Percentiles rank a stretch among this genome's conserved stretches.
Conservation (phyloP, 768 basidiomycete genomes). For the Paxillus involutus region DNA sequence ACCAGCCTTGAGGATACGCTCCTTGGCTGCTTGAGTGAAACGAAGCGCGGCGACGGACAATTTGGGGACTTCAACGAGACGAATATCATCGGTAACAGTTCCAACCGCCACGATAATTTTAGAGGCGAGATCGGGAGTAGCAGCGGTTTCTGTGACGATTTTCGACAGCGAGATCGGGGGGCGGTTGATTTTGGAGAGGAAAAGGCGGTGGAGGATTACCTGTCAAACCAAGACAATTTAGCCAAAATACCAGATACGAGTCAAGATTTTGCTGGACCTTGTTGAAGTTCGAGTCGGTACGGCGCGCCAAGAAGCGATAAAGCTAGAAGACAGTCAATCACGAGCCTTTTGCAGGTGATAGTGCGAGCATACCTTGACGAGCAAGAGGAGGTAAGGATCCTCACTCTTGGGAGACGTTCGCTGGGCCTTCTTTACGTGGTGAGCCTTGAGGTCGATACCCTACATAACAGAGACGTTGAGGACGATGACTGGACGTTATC, state of each 20-base stretch:
- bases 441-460: constrained; percentile 95
- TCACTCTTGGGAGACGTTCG: constrained; percentile 96
- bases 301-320: constrained; percentile 97
- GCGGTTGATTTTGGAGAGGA: constrained; percentile 96
- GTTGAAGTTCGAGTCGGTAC: constrained; percentile 96
- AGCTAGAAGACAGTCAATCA: constrained; percentile 52
- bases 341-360: constrained; percentile 3
- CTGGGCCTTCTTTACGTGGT: constrained; percentile 98
- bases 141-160: constrained; percentile 80
- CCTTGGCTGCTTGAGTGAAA: constrained; percentile 90
- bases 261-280: constrained; percentile 50
- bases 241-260: constrained; percentile 3
- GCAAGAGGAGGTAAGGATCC: constrained; percentile 97
- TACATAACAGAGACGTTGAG: constrained; percentile 29
- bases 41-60: constrained; percentile 91
- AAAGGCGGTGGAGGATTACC: constrained; percentile 94
- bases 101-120: constrained; percentile 91
- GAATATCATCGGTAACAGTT: constrained; percentile 94
- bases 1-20: constrained; percentile 93
- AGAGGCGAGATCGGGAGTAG: constrained; percentile 61
- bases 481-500: constrained; percentile 22
- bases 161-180: constrained; percentile 94
- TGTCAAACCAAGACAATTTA: constrained; percentile 33
- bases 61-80: constrained; percentile 83
- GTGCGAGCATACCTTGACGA: constrained; percentile 79